A percentile compares a stretch with the other conserved stretches of the same genome.
phyloP scores from a whole-genome alignment of 208 protist species.

The Naegleria gruberi region DNA sequence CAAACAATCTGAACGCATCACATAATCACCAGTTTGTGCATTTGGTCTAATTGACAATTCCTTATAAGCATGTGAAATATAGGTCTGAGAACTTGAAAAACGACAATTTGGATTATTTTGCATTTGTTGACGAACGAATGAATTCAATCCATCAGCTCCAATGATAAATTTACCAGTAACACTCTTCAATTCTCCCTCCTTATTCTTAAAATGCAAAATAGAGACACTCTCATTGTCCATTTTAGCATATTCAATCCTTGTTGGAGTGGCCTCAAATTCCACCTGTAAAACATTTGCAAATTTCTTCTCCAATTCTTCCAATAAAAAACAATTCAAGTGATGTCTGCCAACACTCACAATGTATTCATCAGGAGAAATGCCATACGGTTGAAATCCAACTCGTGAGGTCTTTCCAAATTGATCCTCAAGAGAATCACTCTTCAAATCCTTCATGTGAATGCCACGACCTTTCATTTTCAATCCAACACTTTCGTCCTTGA shows the following conservation, averaged over 20 bases:
- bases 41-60: neutral
- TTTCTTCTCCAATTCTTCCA: neutral
- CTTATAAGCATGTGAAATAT: conserved; percentile 19
- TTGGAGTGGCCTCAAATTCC: neutral
- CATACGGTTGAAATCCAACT: neutral
- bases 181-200: neutral
- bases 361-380: neutral
- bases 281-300: neutral
- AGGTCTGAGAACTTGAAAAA: neutral
- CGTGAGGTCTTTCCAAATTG: neutral
- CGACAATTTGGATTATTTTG: neutral
- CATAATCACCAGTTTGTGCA: neutral
- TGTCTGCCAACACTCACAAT: neutral
- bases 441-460: neutral
- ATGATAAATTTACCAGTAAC: neutral
- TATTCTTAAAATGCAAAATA: neutral
- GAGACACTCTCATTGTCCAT: neutral
- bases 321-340: neutral
- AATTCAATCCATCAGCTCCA: neutral
- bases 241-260: neutral
- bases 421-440: neutral
- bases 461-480: neutral
- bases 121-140: neutral
- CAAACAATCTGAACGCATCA: conserved; percentile 15
- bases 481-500: neutral